These are phyloP conservation scores for Pseudogymnoascus sp. DNA, from an alignment of 2,329 filamentous ascomycete genomes.

Conservation along the genomic window DNA sequence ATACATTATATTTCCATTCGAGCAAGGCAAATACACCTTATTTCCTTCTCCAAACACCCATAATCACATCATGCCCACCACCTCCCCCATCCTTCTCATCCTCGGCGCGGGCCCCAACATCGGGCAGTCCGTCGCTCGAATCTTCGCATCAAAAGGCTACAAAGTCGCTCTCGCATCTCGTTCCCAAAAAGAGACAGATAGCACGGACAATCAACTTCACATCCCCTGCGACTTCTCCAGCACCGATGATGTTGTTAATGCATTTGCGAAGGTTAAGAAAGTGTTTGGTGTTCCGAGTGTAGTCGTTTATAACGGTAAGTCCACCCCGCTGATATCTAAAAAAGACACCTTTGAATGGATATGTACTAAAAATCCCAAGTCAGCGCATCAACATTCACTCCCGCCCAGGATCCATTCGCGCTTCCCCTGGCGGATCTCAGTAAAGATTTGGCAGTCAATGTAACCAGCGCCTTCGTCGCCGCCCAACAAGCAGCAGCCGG, in stretches of 20 bases:
- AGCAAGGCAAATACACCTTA: no score
- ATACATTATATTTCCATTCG: no score
- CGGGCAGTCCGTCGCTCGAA: slow-evolving; percentile 28
- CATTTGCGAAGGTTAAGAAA: slow-evolving; percentile 34
- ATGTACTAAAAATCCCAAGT: slow-evolving; percentile 13
- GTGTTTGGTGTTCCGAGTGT: slow-evolving; percentile 33
- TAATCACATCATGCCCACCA: neutral
- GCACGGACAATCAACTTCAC: slow-evolving; percentile 26
- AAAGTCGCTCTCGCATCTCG: slow-evolving; percentile 34
- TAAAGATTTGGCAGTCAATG: slow-evolving; percentile 33
- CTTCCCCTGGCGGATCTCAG: slow-evolving; percentile 22
- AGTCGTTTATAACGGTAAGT: slow-evolving; percentile 37
- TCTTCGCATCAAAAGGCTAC: slow-evolving; percentile 36
- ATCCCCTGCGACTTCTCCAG: slow-evolving; percentile 33
- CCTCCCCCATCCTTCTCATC: slow-evolving; percentile 29
- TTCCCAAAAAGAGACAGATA: slow-evolving; percentile 21
- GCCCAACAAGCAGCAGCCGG: slow-evolving; percentile 31
- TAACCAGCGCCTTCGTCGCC: slow-evolving; percentile 33
- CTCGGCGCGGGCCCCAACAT: slow-evolving; percentile 37
- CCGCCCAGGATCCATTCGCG: slow-evolving; percentile 25
- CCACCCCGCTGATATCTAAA: no score
- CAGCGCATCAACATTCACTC: slow-evolving; percentile 17
- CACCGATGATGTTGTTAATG: slow-evolving; percentile 27
- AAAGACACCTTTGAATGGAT: no score
- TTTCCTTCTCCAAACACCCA: no score